A percentile compares a stretch with the other conserved stretches of the same genome.
Conservation (phyloP, 805 yeast genomes). For the Komagataella pastoris region DNA sequence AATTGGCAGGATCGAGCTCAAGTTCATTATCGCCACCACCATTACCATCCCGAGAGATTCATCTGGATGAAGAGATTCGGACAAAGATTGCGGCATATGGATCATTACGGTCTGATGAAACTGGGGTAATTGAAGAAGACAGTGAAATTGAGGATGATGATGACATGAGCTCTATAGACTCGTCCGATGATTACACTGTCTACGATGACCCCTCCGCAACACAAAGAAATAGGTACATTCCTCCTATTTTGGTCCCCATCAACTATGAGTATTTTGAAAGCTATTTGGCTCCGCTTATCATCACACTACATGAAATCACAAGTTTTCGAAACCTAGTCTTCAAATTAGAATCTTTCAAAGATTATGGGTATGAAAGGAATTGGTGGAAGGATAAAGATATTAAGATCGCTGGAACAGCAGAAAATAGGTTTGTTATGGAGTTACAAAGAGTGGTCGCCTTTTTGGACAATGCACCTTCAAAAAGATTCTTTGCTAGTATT, state of each 20-base stretch:
- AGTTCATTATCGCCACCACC: background rate
- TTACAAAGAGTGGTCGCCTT: conserved; percentile 24
- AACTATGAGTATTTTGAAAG: conserved; percentile 20
- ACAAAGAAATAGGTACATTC: conserved; percentile 9
- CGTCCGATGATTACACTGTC: conserved; percentile 10
- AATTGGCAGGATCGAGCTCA: background rate
- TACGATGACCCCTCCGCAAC: conserved; percentile 19
- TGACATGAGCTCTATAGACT: conserved; percentile 1
- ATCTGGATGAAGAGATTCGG: conserved; percentile 13
- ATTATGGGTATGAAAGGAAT: conserved; percentile 20
- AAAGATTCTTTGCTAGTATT: conserved; percentile 24
- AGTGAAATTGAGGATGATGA: conserved; percentile 2
- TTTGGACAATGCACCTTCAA: conserved; percentile 17
- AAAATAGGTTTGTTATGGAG: conserved; percentile 19
- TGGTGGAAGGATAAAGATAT: conserved; percentile 21
- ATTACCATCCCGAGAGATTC: conserved; percentile 4
- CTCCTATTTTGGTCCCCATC: conserved; percentile 22
- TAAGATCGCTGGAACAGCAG: conserved; percentile 11
- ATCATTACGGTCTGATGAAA: conserved; percentile 3
- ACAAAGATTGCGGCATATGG: conserved; percentile 10
- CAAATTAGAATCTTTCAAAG: conserved; percentile 13
- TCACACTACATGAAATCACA: conserved; percentile 23
- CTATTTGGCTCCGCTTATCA: conserved; percentile 26
- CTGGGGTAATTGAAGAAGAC: background rate
- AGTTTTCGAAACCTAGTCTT: conserved; percentile 18